phyloP scores from a whole-genome alignment of 352 stramenopile genomes.

The Globisporangium paddicum region DNA sequence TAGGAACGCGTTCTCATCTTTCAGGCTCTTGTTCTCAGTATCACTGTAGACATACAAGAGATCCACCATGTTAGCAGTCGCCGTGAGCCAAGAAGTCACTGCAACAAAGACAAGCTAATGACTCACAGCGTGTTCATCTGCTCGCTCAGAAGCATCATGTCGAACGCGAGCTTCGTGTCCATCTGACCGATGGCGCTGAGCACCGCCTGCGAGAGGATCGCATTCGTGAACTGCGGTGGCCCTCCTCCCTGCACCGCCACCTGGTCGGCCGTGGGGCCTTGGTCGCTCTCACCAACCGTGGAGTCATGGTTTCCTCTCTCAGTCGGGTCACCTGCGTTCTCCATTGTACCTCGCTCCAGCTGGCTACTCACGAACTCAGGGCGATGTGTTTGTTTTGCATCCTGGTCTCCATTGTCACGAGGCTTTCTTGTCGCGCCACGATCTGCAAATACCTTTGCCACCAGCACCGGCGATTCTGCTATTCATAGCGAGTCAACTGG shows the following conservation, averaged over 20 bases:
- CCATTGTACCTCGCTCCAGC: not conserved
- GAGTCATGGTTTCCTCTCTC: not conserved
- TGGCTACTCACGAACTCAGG: not conserved
- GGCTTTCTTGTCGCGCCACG: not conserved
- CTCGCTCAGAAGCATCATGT: slow-evolving; percentile 64
- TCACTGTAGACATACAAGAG: slow-evolving; percentile 16
- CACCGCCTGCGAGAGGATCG: slow-evolving; percentile 46
- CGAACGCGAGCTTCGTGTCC: slow-evolving; percentile 54
- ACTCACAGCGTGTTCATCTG: slow-evolving; percentile 28
- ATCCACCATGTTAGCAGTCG: not conserved
- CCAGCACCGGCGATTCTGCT: not conserved
- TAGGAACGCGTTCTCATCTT: slow-evolving; percentile 44
- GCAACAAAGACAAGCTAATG: not conserved
- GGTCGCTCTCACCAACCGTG: not conserved
- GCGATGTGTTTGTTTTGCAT: not conserved
- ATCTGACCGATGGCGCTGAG: slow-evolving; percentile 35
- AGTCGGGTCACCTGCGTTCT: not conserved
- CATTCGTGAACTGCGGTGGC: slow-evolving; percentile 17
- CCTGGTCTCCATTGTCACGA: not conserved
- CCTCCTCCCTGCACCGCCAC: not conserved
- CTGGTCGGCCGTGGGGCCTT: not conserved
- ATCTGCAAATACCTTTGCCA: slow-evolving; percentile 1
- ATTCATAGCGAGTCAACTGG: not conserved
- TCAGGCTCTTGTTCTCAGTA: slow-evolving; percentile 25
- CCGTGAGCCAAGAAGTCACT: not conserved